Evolutionary conservation across 1,284 basidiomycete genomes (phyloP), one percentile per base, ranked within the genome.

Genomic region (Kalmanozyma brasiliensis): DNA sequence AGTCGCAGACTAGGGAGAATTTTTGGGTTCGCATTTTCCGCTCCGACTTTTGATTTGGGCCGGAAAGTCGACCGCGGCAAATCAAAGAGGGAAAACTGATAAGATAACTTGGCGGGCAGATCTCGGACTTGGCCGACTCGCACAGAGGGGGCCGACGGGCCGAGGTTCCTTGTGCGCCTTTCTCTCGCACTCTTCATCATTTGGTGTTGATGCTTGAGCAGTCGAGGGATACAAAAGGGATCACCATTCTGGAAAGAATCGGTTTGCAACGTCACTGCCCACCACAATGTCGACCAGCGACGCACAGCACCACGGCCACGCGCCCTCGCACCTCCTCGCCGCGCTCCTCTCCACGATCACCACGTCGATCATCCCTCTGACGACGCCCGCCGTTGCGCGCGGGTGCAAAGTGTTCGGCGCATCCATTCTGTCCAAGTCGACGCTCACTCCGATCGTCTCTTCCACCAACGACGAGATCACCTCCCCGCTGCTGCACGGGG

Each of bases 401-500:
- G 61, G 61, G 0, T 57, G 61, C 37, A 64, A 64, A 48, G 61
- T 64, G 3, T 64, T 64, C n/a, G 61, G 61, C n/a, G 61, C 61
- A 2, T 42, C 61, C 2, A 58, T 64, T 46, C 46, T 64, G 3
- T n/a, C 2, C 49, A 64, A 64, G 24, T 8, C 29, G n/a, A 44
- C 38, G 6, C 49, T 64, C 17, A 2, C 8, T 1, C 40, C 51
- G 17, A 34, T 64, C 22, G 11, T 49, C 2, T 43, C 45, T 0
- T 19, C 26, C 5, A 64, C 61, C 9, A 64, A 64, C 42, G 61
- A 64, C 44, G 61, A 64, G 16, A 30, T 52, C 40, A 58, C 55
- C n/a, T 58, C 61, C 1, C 61, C 61, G 0, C 49, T 64, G 4
- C 32, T 52, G 2, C 61, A 64, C 24, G 61, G 61, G 2, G 61